Percentiles rank a stretch among this genome's conserved stretches.
phyloP scores from a whole-genome alignment of 192 early-diverging fungal genomes.

The Coemansia sp. region DNA sequence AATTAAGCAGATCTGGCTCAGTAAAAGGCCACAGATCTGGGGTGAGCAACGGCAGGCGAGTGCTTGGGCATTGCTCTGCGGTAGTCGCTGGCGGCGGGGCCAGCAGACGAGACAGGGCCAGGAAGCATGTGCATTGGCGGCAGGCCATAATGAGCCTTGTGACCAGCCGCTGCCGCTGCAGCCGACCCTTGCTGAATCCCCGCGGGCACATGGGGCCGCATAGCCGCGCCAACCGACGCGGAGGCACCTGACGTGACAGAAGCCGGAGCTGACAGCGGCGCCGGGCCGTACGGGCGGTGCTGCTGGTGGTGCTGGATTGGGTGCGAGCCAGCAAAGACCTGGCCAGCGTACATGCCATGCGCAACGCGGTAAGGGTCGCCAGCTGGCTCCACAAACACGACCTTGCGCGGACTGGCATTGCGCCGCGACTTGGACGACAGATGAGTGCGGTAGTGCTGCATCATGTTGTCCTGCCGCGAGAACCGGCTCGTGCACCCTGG shows the following conservation, averaged over 20 bases:
- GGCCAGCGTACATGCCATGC: conserved; percentile 28
- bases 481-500: conserved; percentile 72
- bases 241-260: not conserved
- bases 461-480: conserved; percentile 84
- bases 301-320: conserved; percentile 8
- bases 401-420: conserved; percentile 46
- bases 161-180: conserved; percentile 6
- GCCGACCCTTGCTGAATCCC: conserved; percentile 17
- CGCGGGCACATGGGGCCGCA: conserved; percentile 8
- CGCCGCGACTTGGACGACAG: conserved; percentile 65
- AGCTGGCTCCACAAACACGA: conserved; percentile 31
- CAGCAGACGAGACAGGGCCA: conserved; percentile 8
- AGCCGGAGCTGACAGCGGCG: conserved; percentile 12
- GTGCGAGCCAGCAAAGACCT: conserved; percentile 26
- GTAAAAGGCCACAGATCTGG: conserved; percentile 40
- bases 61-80: conserved; percentile 28
- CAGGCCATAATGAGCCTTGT: conserved; percentile 29
- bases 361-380: conserved; percentile 34
- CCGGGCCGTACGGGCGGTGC: conserved; percentile 2
- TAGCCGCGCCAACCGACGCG: conserved; percentile 5
- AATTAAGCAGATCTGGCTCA: conserved; percentile 11
- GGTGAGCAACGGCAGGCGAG: conserved; percentile 26
- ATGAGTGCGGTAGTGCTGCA: conserved; percentile 84
- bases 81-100: conserved; percentile 9
- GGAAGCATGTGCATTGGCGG: conserved; percentile 33